Percentiles rank a stretch among this genome's conserved stretches.
Evolutionary conservation across 2,329 filamentous ascomycete genomes (phyloP).

Genomic region (Botryotinia calthae): DNA sequence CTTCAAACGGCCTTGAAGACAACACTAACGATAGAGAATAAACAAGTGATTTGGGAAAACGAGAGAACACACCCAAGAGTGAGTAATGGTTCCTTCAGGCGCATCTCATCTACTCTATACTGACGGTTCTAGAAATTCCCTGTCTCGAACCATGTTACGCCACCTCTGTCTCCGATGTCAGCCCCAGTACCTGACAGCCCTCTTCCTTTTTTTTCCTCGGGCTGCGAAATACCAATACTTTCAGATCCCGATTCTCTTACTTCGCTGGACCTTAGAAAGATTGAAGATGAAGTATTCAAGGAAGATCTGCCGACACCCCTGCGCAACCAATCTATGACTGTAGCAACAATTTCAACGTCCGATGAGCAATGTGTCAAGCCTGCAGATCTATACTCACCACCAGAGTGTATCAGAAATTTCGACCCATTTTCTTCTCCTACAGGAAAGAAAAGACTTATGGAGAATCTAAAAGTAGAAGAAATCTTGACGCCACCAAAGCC

Average conservation of each 20-base stretch:
- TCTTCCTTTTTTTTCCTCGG: not conserved
- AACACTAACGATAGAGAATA: conserved; percentile 30
- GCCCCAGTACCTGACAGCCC: conserved; percentile 2
- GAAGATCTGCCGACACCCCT: conserved; percentile 33
- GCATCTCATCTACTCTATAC: not conserved
- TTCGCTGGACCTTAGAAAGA: conserved; percentile 29
- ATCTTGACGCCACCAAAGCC: conserved; percentile 33
- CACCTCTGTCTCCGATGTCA: conserved; percentile 34
- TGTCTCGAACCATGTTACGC: conserved; percentile 34
- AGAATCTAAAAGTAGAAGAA: conserved; percentile 36
- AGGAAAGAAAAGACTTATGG: conserved; percentile 21
- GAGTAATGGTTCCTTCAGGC: not conserved
- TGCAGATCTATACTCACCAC: conserved; percentile 53
- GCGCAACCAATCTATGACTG: not conserved
- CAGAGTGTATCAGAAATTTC: conserved; percentile 23
- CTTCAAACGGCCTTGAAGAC: conserved; percentile 27
- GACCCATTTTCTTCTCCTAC: conserved; percentile 9
- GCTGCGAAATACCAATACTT: conserved; percentile 30
- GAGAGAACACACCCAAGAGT: conserved; percentile 32
- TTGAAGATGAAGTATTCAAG: conserved; percentile 36
- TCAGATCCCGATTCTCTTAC: conserved; percentile 32
- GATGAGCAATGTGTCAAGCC: conserved; percentile 59
- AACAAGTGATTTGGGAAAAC: conserved; percentile 27
- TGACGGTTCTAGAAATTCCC: conserved; percentile 25
- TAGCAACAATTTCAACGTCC: conserved; percentile 12